Percentiles rank a stretch among this genome's conserved stretches.
These are phyloP conservation scores for Pholiota molesta DNA, from an alignment of 768 basidiomycete species.

Conservation along the genomic window DNA sequence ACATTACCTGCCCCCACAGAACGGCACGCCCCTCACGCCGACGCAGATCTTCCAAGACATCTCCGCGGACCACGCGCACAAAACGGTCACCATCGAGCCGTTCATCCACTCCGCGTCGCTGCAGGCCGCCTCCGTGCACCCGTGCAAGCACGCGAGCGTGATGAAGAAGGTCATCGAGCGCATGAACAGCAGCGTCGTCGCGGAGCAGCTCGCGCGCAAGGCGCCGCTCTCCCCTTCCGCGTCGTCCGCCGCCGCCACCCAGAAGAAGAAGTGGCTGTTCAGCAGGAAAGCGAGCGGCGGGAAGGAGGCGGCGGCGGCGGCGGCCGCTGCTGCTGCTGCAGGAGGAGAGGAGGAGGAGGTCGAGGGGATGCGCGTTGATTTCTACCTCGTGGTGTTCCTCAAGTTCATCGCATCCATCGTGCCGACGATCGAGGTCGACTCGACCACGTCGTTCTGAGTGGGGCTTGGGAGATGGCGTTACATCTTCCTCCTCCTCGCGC, in stretches of 20 bases:
- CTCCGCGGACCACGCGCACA: conserved; percentile 95
- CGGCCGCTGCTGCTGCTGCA: conserved; percentile 35
- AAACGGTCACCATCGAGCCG: conserved; percentile 97
- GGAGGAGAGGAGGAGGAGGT: conserved; percentile 60
- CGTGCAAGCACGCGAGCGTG: conserved; percentile 97
- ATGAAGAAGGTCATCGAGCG: conserved; percentile 99
- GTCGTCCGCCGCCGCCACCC: too few relatives aligned
- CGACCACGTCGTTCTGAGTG: conserved; percentile 72
- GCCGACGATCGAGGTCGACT: conserved; percentile 98
- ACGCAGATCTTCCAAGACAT: conserved; percentile 96
- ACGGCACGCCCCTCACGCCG: conserved; percentile 85
- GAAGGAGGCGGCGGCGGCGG: conserved; percentile 52
- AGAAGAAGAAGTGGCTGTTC: conserved; percentile 86
- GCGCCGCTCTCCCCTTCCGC: conserved; percentile 10
- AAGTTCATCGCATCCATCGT: conserved; percentile 99
- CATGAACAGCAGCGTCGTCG: conserved; percentile 90
- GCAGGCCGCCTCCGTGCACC: conserved; percentile 92
- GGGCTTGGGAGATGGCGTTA: background rate
- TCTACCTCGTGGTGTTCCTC: conserved; percentile 97
- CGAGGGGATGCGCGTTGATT: conserved; percentile 96
- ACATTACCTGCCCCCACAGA: conserved; percentile 45
- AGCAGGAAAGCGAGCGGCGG: conserved; percentile 70
- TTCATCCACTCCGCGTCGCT: conserved; percentile 93
- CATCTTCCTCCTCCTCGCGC: background rate
- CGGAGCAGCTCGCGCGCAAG: conserved; percentile 77